Conservation (phyloP, 305 asterid species). For the Nicotiana rustica region DNA sequence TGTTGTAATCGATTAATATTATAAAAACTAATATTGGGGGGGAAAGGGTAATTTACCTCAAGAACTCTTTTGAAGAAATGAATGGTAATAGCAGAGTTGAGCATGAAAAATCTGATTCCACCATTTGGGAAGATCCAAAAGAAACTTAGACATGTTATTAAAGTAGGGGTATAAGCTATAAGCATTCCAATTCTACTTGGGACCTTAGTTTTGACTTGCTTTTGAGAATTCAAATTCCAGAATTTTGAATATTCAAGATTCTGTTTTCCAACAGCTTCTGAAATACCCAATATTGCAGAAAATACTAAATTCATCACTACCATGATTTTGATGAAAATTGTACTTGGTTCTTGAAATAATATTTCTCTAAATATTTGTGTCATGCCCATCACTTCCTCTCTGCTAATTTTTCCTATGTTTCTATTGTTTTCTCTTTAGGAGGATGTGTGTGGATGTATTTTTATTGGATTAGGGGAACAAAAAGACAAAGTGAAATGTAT, state of each 20-base stretch:
- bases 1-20: too few species aligned
- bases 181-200: conserved; percentile 65
- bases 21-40: too few species aligned
- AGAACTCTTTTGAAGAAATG: conserved; percentile 69
- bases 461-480: conserved; percentile 8
- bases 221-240: conserved; percentile 47
- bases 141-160: conserved; percentile 48
- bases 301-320: conserved; percentile 37
- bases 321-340: conserved; percentile 44
- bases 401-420: not conserved
- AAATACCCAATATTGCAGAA: conserved; percentile 43
- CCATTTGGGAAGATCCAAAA: conserved; percentile 54
- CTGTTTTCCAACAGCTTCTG: conserved; percentile 55
- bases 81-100: conserved; percentile 56
- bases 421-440: not conserved
- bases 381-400: conserved; percentile 23
- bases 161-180: conserved; percentile 55
- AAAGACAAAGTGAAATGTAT: not conserved
- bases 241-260: conserved; percentile 72
- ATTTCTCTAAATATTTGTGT: conserved; percentile 39
- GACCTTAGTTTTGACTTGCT: conserved; percentile 28
- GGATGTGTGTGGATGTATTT: conserved; percentile 4
- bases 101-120: conserved; percentile 58
- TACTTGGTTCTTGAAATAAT: conserved; percentile 53
- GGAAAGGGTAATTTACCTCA: conserved; percentile 50